Base-by-base conservation (phyloP, 208 protist genomes). In the Wallacemonas rigidus region DNA sequence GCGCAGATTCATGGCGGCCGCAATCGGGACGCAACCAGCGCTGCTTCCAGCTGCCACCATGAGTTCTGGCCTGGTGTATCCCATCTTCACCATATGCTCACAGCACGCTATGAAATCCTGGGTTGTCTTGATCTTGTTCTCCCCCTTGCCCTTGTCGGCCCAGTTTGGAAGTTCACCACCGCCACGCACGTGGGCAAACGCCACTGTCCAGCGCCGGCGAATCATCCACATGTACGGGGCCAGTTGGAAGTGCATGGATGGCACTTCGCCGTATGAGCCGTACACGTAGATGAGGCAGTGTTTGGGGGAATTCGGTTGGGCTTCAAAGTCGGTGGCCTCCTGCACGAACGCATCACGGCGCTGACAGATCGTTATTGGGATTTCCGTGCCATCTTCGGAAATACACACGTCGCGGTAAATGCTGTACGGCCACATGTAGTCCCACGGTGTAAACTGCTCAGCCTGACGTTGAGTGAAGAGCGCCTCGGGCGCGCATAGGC, bases 21-120 rank as follows among this genome's bases (percentile, higher is more conserved):
- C 96, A 58, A 98, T 98, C 38, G 97, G 92, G 9, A 99, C 88
- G 54, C 95, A 98, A 35, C 97, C 97, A 11, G 97, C 97, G 68
- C 89, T 97, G 50, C 84, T 90, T 1, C 97, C 97, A 3, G 89
- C 90, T 38, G 95, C 91, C 56, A 95, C 91, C 85, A 98, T 90
- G 56, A 92, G 67, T 63, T 95, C 85, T 7, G 91, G 87, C 50
- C 76, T 87, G 3, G 94, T 98, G 80, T 93, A 95, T 9, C 91
- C 91, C 74, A 88, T 84, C 7, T 90, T 73, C 50, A 98, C 85
- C 81, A 98, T 92, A 77, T 97, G 87, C 68, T 97, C 85, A 68
- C 93, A 97, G 75, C 92, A 97, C 26, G 91, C 91, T 48, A 97
- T 90, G 78, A 98, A 98, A 73, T 98, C 97, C 45, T 88, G 81